A percentile compares a stretch with the other conserved stretches of the same genome.
These are phyloP conservation scores for Lipomyces lipofer DNA, from an alignment of 805 yeast species.

Conservation along the genomic window DNA sequence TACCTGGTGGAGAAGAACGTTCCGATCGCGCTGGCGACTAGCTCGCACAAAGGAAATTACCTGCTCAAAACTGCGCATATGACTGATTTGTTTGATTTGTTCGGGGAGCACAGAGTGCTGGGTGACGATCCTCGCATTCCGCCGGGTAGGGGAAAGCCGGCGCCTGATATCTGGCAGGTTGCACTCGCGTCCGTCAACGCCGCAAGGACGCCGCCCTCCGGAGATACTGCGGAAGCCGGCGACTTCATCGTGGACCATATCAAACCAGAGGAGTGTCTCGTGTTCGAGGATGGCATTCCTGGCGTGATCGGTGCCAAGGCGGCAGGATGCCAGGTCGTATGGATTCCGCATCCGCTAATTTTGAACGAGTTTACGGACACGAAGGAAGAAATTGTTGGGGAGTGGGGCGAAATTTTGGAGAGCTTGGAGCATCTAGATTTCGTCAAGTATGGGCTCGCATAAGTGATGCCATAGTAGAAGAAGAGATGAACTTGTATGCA, in stretches of 20 bases:
- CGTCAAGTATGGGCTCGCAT: constrained; percentile 22
- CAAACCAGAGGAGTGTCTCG: constrained; percentile 73
- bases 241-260: constrained; percentile 53
- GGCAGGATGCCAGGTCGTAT: constrained; percentile 82
- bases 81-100: constrained; percentile 59
- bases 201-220: constrained; percentile 42
- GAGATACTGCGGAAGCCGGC: constrained; percentile 34
- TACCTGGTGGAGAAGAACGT: constrained; percentile 53
- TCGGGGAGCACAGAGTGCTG: constrained; percentile 66
- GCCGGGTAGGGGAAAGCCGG: constrained; percentile 86
- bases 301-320: constrained; percentile 84
- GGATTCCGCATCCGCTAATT: constrained; percentile 90
- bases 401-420: constrained; percentile 56
- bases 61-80: constrained; percentile 73
- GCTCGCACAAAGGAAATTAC: constrained; percentile 65
- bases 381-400: constrained; percentile 50
- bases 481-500: too few relatives aligned
- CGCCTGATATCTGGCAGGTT: constrained; percentile 87
- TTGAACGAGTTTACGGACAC: constrained; percentile 53
- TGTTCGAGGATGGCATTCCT: constrained; percentile 94
- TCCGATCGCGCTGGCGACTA: constrained; percentile 90
- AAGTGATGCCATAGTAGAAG: neutral
- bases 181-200: constrained; percentile 72
- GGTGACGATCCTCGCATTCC: constrained; percentile 89
- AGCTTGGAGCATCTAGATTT: constrained; percentile 56